Conservation (phyloP, 1,284 basidiomycete species). For the Pseudozyma hubeiensis region DNA sequence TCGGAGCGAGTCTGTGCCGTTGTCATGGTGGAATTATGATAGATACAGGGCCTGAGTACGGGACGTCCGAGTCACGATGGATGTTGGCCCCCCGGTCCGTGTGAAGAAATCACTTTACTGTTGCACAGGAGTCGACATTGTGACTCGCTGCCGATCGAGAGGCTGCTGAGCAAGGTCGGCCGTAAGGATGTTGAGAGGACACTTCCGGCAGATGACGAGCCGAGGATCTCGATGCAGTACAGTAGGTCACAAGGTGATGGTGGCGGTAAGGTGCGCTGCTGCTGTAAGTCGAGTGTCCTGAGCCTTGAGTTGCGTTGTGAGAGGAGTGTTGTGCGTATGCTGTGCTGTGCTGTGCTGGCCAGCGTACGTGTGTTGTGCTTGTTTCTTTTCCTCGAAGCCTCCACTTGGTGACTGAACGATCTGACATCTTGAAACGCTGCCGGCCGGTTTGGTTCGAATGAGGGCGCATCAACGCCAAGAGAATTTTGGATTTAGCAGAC, state of each 20-base stretch:
- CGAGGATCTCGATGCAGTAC: too few relatives aligned
- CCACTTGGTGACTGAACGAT: neutral
- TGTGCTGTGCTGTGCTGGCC: neutral
- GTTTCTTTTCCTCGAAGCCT: neutral
- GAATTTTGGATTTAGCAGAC: too few relatives aligned
- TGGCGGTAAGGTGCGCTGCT: too few relatives aligned
- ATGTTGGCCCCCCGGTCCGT: too few relatives aligned
- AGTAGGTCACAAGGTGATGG: too few relatives aligned
- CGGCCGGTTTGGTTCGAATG: too few relatives aligned
- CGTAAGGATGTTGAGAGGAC: too few relatives aligned
- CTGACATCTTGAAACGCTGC: neutral
- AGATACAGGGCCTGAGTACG: neutral
- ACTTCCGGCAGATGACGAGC: too few relatives aligned
- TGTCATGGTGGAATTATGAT: slow-evolving; percentile 2
- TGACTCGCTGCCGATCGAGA: neutral
- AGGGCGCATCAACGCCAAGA: too few relatives aligned
- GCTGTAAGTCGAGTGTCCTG: too few relatives aligned
- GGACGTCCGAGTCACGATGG: neutral
- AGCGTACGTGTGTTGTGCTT: neutral
- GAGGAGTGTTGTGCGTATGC: neutral
- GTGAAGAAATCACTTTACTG: neutral
- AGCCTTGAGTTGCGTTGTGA: too few relatives aligned
- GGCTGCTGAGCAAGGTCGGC: too few relatives aligned
- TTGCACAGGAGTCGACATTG: neutral
- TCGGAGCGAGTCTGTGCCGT: slow-evolving; percentile 8